phyloP scores from a whole-genome alignment of 768 basidiomycete species.

The Pulveroboletus sp. region DNA sequence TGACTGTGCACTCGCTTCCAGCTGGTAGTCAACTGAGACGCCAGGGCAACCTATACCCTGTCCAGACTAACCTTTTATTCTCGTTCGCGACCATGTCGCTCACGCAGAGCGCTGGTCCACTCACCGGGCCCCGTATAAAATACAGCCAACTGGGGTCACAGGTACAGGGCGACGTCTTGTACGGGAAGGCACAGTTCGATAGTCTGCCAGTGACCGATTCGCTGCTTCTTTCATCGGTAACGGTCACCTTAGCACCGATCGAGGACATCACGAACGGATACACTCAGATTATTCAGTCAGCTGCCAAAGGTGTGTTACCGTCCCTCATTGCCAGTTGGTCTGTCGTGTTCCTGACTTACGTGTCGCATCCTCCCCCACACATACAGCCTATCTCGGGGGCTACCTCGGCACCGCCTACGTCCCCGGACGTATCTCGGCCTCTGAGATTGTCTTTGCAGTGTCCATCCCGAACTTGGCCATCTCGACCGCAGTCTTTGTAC shows the following conservation, averaged over 20 bases:
- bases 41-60: conserved; percentile 23
- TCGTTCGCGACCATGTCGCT: conserved; percentile 16
- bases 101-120: neutral
- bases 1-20: conserved; percentile 17
- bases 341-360: neutral
- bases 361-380: too few species aligned
- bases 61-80: conserved; percentile 23
- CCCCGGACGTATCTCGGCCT: conserved; percentile 22
- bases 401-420: conserved; percentile 26
- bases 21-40: conserved; percentile 4
- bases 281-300: conserved; percentile 17
- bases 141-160: conserved; percentile 11
- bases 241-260: conserved; percentile 5
- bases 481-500: conserved; percentile 20
- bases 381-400: conserved; percentile 17
- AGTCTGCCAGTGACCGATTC: conserved; percentile 1
- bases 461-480: conserved; percentile 26
- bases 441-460: conserved; percentile 21
- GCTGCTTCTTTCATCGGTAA: neutral
- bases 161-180: conserved; percentile 18
- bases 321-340: neutral
- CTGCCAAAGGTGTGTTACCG: conserved; percentile 12
- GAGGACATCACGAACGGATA: conserved; percentile 18
- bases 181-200: conserved; percentile 13
- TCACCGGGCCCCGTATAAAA: neutral